Conservation (phyloP, 305 asterid genomes). For the Fraxinus baroniana region DNA sequence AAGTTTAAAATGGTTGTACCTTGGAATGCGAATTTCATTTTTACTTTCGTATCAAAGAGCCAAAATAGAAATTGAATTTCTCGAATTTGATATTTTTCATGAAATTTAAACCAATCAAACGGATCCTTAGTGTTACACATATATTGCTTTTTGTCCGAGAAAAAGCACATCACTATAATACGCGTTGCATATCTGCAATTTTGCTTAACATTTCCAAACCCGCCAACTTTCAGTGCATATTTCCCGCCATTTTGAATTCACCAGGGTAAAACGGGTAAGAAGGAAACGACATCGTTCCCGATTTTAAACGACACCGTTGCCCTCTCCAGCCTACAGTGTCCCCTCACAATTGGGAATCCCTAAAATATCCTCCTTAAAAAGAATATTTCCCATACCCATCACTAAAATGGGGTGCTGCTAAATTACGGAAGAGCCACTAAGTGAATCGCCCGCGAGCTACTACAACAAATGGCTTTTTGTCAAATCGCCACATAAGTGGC, state of each 20-base stretch:
- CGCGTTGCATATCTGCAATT: background rate
- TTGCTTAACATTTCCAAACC: background rate
- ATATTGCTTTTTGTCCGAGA: background rate
- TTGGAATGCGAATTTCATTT: too few relatives aligned
- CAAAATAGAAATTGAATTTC: too few relatives aligned
- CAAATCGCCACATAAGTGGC: constrained; percentile 7
- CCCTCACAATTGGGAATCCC: background rate
- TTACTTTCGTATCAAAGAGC: too few relatives aligned
- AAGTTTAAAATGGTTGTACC: too few relatives aligned
- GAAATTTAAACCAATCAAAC: too few relatives aligned
- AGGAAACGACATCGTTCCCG: background rate
- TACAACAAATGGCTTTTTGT: constrained; percentile 14
- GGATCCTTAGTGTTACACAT: too few relatives aligned
- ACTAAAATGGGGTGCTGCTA: background rate
- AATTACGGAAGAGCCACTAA: background rate
- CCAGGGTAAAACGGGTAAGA: background rate
- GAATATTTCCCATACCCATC: background rate
- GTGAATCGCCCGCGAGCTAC: background rate
- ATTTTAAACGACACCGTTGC: background rate
- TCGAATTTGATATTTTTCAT: too few relatives aligned
- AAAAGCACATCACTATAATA: background rate
- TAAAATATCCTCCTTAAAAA: background rate
- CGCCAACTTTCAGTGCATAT: background rate
- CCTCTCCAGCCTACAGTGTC: background rate
- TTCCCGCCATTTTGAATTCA: background rate